Evolutionary conservation across 2,329 filamentous ascomycete species (phyloP).

Genomic region (Talaromyces sp.): DNA sequence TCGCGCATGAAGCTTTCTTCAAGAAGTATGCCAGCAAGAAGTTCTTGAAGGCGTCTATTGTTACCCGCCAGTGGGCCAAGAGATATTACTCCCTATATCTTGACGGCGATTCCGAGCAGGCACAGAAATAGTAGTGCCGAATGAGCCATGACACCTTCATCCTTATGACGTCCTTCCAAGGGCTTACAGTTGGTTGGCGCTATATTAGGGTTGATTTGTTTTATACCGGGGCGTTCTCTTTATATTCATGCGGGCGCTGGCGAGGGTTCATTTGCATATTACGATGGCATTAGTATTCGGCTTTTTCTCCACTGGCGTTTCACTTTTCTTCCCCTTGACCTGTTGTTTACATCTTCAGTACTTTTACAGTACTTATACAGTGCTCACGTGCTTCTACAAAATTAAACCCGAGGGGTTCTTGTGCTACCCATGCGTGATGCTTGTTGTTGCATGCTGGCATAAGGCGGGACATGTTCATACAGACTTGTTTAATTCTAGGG

Average conservation of each 20-base stretch:
- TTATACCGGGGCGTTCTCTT: constrained; percentile 21
- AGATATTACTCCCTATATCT: constrained; percentile 55
- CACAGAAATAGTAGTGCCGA: not conserved
- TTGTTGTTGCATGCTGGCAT: not conserved
- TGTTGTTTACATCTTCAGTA: not conserved
- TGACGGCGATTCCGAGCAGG: constrained; percentile 29
- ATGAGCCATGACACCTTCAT: constrained; percentile 19
- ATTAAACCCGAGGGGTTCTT: not conserved
- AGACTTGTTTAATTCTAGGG: constrained; percentile 3
- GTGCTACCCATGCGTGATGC: not conserved
- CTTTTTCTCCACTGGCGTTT: constrained; percentile 18
- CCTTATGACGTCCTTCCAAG: constrained; percentile 16
- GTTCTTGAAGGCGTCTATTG: constrained; percentile 93
- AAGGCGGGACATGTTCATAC: not conserved
- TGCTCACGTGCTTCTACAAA: constrained; percentile 1
- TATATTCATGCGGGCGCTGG: constrained; percentile 20
- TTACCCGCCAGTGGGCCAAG: constrained; percentile 91
- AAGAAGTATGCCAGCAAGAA: constrained; percentile 99
- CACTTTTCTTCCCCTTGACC: constrained; percentile 16
- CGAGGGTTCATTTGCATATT: constrained; percentile 32
- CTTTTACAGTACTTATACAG: not conserved
- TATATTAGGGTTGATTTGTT: constrained; percentile 18
- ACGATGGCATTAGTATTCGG: constrained; percentile 36
- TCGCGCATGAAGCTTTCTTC: constrained; percentile 95
- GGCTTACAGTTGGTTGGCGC: constrained; percentile 16